phyloP scores from a whole-genome alignment of 2,329 filamentous ascomycete species.

The Penicillium corylophilum region DNA sequence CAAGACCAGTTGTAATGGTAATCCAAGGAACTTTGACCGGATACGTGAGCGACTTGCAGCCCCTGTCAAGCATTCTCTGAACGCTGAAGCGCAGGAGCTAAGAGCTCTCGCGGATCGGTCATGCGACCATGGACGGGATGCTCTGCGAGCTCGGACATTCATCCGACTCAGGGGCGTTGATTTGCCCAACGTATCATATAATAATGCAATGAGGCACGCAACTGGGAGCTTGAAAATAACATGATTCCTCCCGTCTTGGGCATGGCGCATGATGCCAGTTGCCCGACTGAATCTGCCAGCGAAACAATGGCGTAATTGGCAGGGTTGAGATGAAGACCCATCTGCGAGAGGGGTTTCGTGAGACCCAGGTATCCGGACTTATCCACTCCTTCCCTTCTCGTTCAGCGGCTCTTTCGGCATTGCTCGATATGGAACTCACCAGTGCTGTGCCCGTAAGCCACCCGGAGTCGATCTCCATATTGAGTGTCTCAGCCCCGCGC shows the following conservation, averaged over 20 bases:
- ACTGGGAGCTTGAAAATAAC: not conserved
- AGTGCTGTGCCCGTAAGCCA: not conserved
- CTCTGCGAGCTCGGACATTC: not conserved
- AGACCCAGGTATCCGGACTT: not conserved
- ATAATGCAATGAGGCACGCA: not conserved
- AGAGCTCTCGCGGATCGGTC: not conserved
- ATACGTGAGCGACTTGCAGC: not conserved
- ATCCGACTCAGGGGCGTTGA: not conserved
- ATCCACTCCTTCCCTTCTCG: not conserved
- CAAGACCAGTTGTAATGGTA: not conserved
- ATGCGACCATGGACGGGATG: slow-evolving; percentile 2
- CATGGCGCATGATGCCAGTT: slow-evolving; percentile 2
- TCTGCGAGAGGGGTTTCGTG: not conserved
- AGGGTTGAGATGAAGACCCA: slow-evolving; percentile 1
- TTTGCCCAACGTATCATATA: not conserved
- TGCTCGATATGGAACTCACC: not conserved
- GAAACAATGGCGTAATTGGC: slow-evolving; percentile 9
- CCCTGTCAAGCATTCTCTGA: not conserved
- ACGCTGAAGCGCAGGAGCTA: not conserved
- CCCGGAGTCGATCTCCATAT: too few species aligned
- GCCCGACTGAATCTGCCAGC: not conserved
- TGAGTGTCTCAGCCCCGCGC: slow-evolving; percentile 3
- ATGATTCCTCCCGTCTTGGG: not conserved
- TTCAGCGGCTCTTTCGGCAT: not conserved
- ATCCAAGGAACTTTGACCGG: not conserved